Evolutionary conservation across 345 rosid species (phyloP).

Genomic region (Cardamine occulta): DNA sequence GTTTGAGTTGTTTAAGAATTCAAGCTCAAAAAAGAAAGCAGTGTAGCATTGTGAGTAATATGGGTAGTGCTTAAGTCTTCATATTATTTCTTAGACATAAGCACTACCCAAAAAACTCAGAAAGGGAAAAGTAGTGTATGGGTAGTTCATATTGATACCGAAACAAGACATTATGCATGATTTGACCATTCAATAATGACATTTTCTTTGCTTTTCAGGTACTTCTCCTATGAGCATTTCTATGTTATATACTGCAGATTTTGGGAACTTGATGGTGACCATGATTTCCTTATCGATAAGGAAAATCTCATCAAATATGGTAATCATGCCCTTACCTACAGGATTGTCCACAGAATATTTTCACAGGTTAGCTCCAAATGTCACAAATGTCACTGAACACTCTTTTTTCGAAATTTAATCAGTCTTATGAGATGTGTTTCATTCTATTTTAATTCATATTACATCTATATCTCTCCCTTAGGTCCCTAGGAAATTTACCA

Average conservation of each 20-base stretch:
- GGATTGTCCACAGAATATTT: conserved; percentile 86
- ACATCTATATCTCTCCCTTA: conserved; percentile 32
- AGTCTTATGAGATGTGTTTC: neutral
- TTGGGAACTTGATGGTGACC: conserved; percentile 85
- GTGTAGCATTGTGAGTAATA: conserved; percentile 1
- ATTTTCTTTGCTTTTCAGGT: conserved; percentile 52
- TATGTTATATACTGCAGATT: conserved; percentile 86
- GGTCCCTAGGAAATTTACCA: conserved; percentile 79
- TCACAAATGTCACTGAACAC: conserved; percentile 41
- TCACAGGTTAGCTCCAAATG: conserved; percentile 67
- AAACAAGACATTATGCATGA: conserved; percentile 10
- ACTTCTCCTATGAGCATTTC: conserved; percentile 93
- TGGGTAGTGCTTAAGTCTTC: conserved; percentile 4
- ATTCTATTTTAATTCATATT: neutral
- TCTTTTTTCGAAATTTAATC: conserved; percentile 2
- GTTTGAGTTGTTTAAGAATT: neutral
- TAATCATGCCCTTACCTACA: conserved; percentile 81
- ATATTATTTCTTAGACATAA: neutral
- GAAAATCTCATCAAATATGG: conserved; percentile 83
- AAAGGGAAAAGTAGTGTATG: neutral
- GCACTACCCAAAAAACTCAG: neutral
- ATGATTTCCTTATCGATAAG: conserved; percentile 79
- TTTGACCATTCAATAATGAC: conserved; percentile 8
- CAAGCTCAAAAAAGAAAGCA: neutral
- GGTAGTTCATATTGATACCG: conserved; percentile 6